A percentile compares a stretch with the other conserved stretches of the same genome.
These are phyloP conservation scores for Wakefieldia striispora DNA, from an alignment of 768 basidiomycete genomes.

Conservation along the genomic window DNA sequence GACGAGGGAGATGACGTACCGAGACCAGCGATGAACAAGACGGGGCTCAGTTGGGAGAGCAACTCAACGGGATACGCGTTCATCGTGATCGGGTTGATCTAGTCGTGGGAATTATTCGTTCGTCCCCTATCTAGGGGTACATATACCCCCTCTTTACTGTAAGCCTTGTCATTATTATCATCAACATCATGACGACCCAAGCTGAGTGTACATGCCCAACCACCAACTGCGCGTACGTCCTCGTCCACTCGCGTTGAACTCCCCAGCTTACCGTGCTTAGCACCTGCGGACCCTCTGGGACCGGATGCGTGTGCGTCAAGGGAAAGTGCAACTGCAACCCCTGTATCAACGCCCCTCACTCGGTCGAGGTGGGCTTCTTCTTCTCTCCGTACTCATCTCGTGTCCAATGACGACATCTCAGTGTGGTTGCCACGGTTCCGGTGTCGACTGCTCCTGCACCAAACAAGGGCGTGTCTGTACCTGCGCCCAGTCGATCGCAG, in stretches of 20 bases:
- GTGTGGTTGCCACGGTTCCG: conserved; percentile 24
- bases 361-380: conserved; percentile 14
- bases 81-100: conserved; percentile 44
- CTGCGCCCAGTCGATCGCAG: neutral
- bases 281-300: conserved; percentile 30
- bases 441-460: conserved; percentile 18
- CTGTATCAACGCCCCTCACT: conserved; percentile 30
- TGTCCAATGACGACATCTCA: neutral
- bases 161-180: too few relatives aligned
- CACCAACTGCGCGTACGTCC: conserved; percentile 24
- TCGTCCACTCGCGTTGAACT: too few relatives aligned
- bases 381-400: neutral
- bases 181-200: conserved; percentile 16
- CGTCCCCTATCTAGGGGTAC: too few relatives aligned
- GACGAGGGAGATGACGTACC: conserved; percentile 13
- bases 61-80: conserved; percentile 92
- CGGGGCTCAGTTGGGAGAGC: conserved; percentile 82
- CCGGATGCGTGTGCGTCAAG: conserved; percentile 31
- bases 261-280: conserved; percentile 11
- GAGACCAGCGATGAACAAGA: conserved; percentile 69
- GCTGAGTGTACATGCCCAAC: conserved; percentile 28
- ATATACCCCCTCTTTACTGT: too few relatives aligned
- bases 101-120: conserved; percentile 2
- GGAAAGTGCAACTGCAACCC: conserved; percentile 29
- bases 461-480: conserved; percentile 10